Conservation (phyloP, 208 protist species). For the Leishmania martiniquensis region DNA sequence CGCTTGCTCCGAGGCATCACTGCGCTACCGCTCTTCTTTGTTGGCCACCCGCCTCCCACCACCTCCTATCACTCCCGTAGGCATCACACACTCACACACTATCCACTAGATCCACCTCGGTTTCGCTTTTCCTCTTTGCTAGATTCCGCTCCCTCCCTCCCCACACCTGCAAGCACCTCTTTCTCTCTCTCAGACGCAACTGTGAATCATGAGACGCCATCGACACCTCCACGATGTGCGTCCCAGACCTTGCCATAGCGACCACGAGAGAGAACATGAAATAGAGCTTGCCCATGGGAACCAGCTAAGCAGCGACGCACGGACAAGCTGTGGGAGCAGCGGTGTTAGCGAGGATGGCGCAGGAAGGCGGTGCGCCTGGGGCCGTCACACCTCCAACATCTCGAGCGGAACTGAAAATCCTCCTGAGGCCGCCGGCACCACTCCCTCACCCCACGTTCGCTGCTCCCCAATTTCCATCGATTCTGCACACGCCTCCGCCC, state of each 20-base stretch:
- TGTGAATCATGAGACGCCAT: constrained; percentile 1
- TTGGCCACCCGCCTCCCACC: not conserved
- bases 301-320: not conserved
- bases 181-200: constrained; percentile 1
- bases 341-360: not conserved
- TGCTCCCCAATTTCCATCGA: constrained; percentile 28
- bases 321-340: not conserved
- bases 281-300: not conserved
- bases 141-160: not conserved
- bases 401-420: not conserved
- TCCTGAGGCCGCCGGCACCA: not conserved
- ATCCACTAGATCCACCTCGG: not conserved
- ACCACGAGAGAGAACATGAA: not conserved
- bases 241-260: not conserved
- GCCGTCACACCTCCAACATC: not conserved
- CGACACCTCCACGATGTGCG: constrained; percentile 1
- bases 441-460: constrained; percentile 2
- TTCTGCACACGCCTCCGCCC: constrained; percentile 14
- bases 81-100: not conserved
- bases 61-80: not conserved
- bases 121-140: constrained; percentile 1
- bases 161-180: too few species aligned
- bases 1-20: not conserved
- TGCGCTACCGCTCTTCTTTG: not conserved
- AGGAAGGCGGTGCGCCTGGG: not conserved